Conservation (phyloP, 495 filamentous ascomycete genomes). For the Xylaria telfairii region DNA sequence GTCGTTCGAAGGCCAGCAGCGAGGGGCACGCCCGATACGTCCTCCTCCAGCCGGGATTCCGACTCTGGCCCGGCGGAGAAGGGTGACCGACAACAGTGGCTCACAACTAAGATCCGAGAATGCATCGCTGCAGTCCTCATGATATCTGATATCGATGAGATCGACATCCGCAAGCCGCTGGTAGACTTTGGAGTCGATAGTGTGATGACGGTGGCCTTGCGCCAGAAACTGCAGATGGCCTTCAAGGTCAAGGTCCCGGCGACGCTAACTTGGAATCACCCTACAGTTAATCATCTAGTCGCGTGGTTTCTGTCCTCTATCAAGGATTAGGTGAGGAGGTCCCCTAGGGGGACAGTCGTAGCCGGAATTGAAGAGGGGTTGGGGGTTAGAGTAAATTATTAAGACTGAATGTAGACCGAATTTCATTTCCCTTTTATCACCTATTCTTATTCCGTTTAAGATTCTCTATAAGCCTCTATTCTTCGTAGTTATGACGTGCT, state of each 20-base stretch:
- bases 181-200: constrained; percentile 49
- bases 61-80: constrained; percentile 12
- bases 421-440: not conserved
- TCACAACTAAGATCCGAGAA: constrained; percentile 34
- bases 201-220: constrained; percentile 50
- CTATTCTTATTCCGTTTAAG: too few species aligned
- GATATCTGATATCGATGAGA: constrained; percentile 33
- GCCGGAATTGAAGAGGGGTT: too few species aligned
- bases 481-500: too few species aligned
- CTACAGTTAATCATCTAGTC: constrained; percentile 46
- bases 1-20: constrained; percentile 29
- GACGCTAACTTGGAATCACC: constrained; percentile 47
- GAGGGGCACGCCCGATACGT: not conserved
- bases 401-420: not conserved
- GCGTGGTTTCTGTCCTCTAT: constrained; percentile 42
- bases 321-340: not conserved
- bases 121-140: constrained; percentile 37
- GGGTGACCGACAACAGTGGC: constrained; percentile 32
- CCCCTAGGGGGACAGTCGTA: not conserved
- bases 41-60: not conserved
- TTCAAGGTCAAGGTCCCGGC: constrained; percentile 48
- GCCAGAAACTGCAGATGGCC: constrained; percentile 44
- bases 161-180: constrained; percentile 43
- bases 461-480: too few species aligned
- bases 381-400: not conserved